These are phyloP conservation scores for Thielaviopsis ethacetica DNA, from an alignment of 2,329 filamentous ascomycete genomes.

Conservation along the genomic window DNA sequence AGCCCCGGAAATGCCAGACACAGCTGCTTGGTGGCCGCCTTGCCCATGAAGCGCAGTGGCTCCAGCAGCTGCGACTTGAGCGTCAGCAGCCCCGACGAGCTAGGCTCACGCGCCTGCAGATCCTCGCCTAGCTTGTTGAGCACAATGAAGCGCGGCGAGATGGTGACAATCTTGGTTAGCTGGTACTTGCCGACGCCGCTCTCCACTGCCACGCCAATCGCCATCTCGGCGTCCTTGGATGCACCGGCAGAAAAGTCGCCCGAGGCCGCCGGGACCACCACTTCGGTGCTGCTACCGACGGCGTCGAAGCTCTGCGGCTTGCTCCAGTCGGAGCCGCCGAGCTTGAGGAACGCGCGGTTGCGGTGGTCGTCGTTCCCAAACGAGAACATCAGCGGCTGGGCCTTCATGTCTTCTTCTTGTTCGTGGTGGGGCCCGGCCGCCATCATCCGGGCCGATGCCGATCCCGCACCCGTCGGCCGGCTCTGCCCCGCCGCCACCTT, in stretches of 20 bases:
- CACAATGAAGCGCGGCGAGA: constrained; percentile 81
- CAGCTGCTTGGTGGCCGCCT: constrained; percentile 69
- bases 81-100: constrained; percentile 70
- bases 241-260: neutral
- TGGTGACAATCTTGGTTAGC: constrained; percentile 84
- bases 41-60: constrained; percentile 79
- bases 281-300: constrained; percentile 82
- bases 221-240: constrained; percentile 55
- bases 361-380: constrained; percentile 77
- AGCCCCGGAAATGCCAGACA: constrained; percentile 86
- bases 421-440: constrained; percentile 44
- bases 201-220: constrained; percentile 74
- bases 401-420: constrained; percentile 17
- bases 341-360: constrained; percentile 75
- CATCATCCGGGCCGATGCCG: constrained; percentile 23
- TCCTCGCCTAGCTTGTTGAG: constrained; percentile 87
- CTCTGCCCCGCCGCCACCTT: constrained; percentile 72
- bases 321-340: constrained; percentile 87
- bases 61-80: constrained; percentile 64
- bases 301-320: constrained; percentile 97
- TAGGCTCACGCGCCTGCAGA: constrained; percentile 78
- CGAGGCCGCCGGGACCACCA: constrained; percentile 52
- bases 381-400: constrained; percentile 90
- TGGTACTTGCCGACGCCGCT: constrained; percentile 97
- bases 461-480: constrained; percentile 14